Percentiles rank a stretch among this genome's conserved stretches.
These are phyloP conservation scores for Phaffomyces opuntiae DNA, from an alignment of 805 yeast species.

Conservation along the genomic window DNA sequence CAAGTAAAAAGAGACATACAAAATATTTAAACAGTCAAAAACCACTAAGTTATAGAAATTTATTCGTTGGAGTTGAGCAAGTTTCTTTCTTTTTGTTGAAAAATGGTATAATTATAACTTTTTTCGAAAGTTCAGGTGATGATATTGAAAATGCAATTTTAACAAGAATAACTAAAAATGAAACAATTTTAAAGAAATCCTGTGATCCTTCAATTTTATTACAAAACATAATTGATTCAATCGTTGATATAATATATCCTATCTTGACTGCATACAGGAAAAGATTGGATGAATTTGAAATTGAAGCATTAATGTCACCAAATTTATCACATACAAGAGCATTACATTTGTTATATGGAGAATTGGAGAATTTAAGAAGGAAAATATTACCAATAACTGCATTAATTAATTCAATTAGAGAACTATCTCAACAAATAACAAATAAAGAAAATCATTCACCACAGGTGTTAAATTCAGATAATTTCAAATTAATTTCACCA, in stretches of 20 bases:
- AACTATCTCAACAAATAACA: constrained; percentile 23
- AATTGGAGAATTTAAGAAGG: constrained; percentile 40
- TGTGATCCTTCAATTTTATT: constrained; percentile 45
- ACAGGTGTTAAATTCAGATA: not conserved
- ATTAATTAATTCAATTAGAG: constrained; percentile 39
- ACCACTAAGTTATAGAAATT: constrained; percentile 36
- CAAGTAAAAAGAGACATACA: constrained; percentile 6
- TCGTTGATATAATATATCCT: constrained; percentile 47
- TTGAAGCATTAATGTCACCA: constrained; percentile 44
- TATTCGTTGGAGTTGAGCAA: constrained; percentile 49
- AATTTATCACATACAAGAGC: constrained; percentile 44
- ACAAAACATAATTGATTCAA: constrained; percentile 48
- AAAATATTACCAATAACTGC: constrained; percentile 41
- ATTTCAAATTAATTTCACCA: constrained; percentile 30
- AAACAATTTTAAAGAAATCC: constrained; percentile 43
- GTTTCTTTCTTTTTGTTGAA: constrained; percentile 41
- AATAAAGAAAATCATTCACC: not conserved
- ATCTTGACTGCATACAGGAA: constrained; percentile 45
- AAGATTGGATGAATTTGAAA: constrained; percentile 41
- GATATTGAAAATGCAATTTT: constrained; percentile 47
- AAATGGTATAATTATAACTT: constrained; percentile 42
- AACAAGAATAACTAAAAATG: constrained; percentile 36
- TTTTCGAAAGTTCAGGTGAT: constrained; percentile 50
- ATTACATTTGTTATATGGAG: constrained; percentile 47
- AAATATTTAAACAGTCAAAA: constrained; percentile 32